These are phyloP conservation scores for Solanum dulcamara DNA, from an alignment of 257 asterid genomes.

Conservation along the genomic window DNA sequence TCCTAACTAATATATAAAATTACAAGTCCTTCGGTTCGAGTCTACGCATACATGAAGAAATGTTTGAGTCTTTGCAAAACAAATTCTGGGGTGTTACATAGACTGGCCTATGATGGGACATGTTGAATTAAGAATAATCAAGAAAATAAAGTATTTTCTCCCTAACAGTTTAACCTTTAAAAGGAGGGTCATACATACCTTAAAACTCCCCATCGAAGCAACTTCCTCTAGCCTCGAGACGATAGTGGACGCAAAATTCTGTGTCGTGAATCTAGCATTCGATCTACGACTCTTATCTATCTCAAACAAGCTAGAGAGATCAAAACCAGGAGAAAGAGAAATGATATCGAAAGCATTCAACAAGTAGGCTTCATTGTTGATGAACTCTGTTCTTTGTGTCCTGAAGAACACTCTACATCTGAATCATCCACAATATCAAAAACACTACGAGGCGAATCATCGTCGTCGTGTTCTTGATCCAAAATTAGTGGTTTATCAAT, in stretches of 20 bases:
- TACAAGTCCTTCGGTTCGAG: no score
- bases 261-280: neutral
- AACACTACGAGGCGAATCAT: neutral
- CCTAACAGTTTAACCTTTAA: neutral
- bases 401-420: neutral
- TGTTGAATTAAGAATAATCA: neutral
- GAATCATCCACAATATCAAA: neutral
- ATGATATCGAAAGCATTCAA: conserved; percentile 9
- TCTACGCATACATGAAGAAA: no score
- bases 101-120: no score
- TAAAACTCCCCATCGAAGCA: neutral
- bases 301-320: conserved; percentile 2
- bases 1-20: no score
- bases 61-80: no score
- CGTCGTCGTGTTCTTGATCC: neutral
- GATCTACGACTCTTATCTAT: neutral
- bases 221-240: neutral
- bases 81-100: no score
- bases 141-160: neutral
- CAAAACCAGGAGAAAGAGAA: neutral
- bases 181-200: neutral
- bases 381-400: neutral
- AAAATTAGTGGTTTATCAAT: neutral
- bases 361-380: neutral
- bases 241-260: neutral